Evolutionary conservation across 768 basidiomycete species (phyloP).

Genomic region (Lactarius sanguifluus): DNA sequence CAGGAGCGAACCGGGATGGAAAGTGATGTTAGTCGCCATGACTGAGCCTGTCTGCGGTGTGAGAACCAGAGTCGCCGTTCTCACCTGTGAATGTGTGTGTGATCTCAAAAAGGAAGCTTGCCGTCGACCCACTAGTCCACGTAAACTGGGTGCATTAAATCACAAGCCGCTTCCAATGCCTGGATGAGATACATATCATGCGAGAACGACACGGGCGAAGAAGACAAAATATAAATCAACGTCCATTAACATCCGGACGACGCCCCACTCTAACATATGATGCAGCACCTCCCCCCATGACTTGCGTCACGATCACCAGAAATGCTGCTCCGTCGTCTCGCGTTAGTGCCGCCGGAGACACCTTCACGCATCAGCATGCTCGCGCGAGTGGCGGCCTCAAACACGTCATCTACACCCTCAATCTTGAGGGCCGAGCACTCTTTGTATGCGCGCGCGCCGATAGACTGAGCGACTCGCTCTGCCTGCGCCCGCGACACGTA

Average conservation of each 20-base stretch:
- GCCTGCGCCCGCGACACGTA: slow-evolving; percentile 80
- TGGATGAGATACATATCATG: slow-evolving; percentile 17
- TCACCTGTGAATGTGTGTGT: background rate
- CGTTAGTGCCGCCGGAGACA: slow-evolving; percentile 48
- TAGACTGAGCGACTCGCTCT: slow-evolving; percentile 74
- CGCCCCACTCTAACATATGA: slow-evolving; percentile 25
- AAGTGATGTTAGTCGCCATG: slow-evolving; percentile 48
- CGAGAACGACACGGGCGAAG: background rate
- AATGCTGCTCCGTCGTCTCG: slow-evolving; percentile 37
- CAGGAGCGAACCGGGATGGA: slow-evolving; percentile 20
- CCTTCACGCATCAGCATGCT: slow-evolving; percentile 96
- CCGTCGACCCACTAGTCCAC: background rate
- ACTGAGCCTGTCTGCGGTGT: background rate
- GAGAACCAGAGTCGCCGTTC: background rate
- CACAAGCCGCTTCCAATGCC: background rate
- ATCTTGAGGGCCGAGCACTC: slow-evolving; percentile 91
- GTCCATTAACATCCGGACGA: slow-evolving; percentile 17
- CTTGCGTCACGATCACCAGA: slow-evolving; percentile 23
- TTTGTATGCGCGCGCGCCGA: slow-evolving; percentile 92
- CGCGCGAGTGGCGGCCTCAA: slow-evolving; percentile 94
- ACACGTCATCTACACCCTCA: slow-evolving; percentile 94
- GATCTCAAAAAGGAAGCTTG: slow-evolving; percentile 9
- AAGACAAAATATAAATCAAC: slow-evolving; percentile 17
- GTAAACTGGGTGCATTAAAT: slow-evolving; percentile 5
- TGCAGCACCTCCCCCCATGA: slow-evolving; percentile 25